Conservation (phyloP, 2,329 filamentous ascomycete genomes). For the Aspergillaceae sp. region DNA sequence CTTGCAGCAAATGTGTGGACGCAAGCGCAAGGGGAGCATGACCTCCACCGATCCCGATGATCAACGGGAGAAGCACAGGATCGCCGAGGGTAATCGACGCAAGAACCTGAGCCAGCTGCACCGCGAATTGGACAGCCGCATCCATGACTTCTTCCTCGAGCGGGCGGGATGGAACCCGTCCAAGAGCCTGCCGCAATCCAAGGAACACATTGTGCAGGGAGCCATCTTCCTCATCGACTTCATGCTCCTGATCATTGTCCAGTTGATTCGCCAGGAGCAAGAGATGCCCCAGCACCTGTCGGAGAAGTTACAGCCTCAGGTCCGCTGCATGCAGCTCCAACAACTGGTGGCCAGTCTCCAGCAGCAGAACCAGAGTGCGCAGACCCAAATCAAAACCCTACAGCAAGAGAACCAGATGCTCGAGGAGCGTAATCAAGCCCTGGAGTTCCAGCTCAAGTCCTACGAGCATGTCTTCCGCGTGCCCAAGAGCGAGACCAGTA, state of each 20-base stretch:
- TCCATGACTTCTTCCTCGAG: constrained; percentile 32
- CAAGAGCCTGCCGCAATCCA: constrained; percentile 33
- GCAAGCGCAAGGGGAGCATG: constrained; percentile 30
- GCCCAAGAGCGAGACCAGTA: constrained; percentile 24
- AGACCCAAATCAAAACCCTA: constrained; percentile 25
- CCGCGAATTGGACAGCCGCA: constrained; percentile 29
- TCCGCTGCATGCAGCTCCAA: constrained; percentile 33
- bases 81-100: constrained; percentile 32
- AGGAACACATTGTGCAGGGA: constrained; percentile 33
- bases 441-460: constrained; percentile 31
- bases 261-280: constrained; percentile 28
- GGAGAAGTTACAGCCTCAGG: constrained; percentile 30
- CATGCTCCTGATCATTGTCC: constrained; percentile 29
- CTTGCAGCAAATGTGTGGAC: constrained; percentile 31
- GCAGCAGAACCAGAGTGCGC: constrained; percentile 27
- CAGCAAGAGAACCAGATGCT: constrained; percentile 30
- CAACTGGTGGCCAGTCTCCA: constrained; percentile 26
- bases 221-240: constrained; percentile 33
- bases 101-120: constrained; percentile 34
- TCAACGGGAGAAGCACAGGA: constrained; percentile 33
- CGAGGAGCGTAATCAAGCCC: constrained; percentile 27
- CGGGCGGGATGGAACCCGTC: constrained; percentile 33
- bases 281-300: constrained; percentile 27
- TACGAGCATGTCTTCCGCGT: constrained; percentile 32
- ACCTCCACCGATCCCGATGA: constrained; percentile 26